These are phyloP conservation scores for Casuarina glauca DNA, from an alignment of 306 rosid species.

Conservation along the genomic window DNA sequence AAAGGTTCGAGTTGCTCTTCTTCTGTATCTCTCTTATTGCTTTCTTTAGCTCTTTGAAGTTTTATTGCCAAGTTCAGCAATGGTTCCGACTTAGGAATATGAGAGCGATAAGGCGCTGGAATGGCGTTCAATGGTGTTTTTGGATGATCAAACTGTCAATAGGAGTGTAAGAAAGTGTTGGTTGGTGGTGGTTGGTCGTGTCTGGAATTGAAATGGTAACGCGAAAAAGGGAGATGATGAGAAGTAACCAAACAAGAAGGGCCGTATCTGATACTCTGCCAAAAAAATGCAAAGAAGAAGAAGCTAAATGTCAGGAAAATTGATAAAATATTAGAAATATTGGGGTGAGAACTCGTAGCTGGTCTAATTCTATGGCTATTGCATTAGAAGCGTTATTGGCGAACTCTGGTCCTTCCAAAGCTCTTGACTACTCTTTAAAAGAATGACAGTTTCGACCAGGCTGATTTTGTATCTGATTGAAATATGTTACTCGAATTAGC, in stretches of 20 bases:
- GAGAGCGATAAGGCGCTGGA: neutral
- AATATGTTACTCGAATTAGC: too few relatives aligned
- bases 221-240: neutral
- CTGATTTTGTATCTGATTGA: too few relatives aligned
- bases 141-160: neutral
- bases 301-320: too few relatives aligned
- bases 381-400: neutral
- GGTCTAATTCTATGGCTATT: neutral
- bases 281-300: too few relatives aligned
- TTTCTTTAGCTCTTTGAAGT: neutral
- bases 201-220: neutral
- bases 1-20: conserved; percentile 46
- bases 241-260: neutral
- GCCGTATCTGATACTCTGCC: too few relatives aligned
- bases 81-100: neutral
- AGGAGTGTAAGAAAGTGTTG: neutral
- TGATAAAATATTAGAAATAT: too few relatives aligned
- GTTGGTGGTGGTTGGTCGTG: neutral
- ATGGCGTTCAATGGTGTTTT: neutral
- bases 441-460: too few relatives aligned
- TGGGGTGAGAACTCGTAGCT: neutral
- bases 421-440: too few relatives aligned
- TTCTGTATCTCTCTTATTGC: neutral
- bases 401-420: neutral
- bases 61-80: neutral